These are phyloP conservation scores for Deuterostichococcus epilithicus DNA, from an alignment of 139 green algal genomes.

Conservation along the genomic window DNA sequence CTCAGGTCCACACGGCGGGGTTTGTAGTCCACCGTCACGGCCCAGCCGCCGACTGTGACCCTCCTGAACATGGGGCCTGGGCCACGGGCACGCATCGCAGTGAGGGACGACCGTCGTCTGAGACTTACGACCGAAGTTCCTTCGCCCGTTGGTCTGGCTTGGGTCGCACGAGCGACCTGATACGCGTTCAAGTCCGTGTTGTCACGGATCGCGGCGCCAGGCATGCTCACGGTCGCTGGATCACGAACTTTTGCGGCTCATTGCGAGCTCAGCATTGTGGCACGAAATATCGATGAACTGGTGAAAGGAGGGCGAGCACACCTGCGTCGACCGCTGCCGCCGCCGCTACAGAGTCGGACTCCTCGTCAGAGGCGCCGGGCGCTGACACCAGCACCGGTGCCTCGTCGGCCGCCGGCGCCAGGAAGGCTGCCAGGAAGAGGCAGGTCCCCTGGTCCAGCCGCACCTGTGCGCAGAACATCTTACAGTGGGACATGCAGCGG, in stretches of 20 bases:
- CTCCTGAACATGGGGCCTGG: slow-evolving; percentile 29
- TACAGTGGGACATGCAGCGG: not conserved
- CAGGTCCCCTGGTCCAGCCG: slow-evolving; percentile 50
- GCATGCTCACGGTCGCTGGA: no score
- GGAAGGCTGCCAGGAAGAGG: slow-evolving; percentile 48
- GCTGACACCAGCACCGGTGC: slow-evolving; percentile 14
- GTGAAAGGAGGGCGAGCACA: not conserved
- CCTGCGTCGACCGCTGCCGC: not conserved
- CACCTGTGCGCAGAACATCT: not conserved
- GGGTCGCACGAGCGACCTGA: no score
- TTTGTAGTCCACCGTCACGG: slow-evolving; percentile 45
- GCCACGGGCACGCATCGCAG: slow-evolving; percentile 11
- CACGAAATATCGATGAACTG: no score
- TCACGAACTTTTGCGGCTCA: no score
- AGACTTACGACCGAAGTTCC: no score
- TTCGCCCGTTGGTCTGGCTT: no score
- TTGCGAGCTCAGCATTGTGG: no score
- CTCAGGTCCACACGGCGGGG: slow-evolving; percentile 54
- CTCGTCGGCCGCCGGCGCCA: slow-evolving; percentile 25
- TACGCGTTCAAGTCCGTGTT: no score
- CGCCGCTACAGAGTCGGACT: slow-evolving; percentile 1
- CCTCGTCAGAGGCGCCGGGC: slow-evolving; percentile 15
- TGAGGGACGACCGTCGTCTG: no score
- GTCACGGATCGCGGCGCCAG: no score
- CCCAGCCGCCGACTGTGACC: slow-evolving; percentile 31